Percentiles rank a stretch among this genome's conserved stretches.
phyloP scores from a whole-genome alignment of 1,284 basidiomycete species.

The Athelia sp. region DNA sequence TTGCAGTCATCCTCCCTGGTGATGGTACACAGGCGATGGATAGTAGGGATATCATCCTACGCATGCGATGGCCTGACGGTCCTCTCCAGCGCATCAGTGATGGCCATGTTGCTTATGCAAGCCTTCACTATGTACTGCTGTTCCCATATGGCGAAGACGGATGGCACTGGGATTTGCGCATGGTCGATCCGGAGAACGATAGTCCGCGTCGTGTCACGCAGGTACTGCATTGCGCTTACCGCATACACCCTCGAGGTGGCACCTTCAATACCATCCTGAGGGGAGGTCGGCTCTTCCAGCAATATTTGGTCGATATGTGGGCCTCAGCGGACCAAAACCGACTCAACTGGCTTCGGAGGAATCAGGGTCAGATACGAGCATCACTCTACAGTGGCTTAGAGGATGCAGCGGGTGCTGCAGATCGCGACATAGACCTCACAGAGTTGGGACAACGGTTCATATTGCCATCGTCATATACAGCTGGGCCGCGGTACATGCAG shows the following conservation, averaged over 20 bases:
- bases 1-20: slow-evolving; percentile 30
- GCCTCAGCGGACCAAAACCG: slow-evolving; percentile 26
- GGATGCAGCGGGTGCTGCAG: slow-evolving; percentile 26
- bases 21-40: slow-evolving; percentile 12
- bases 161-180: slow-evolving; percentile 28
- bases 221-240: slow-evolving; percentile 24
- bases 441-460: slow-evolving; percentile 29
- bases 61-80: slow-evolving; percentile 11
- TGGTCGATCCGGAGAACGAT: slow-evolving; percentile 6
- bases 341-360: slow-evolving; percentile 20
- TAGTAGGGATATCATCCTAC: slow-evolving; percentile 28
- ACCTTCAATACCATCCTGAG: slow-evolving; percentile 28
- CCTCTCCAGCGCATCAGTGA: slow-evolving; percentile 27
- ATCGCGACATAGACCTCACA: slow-evolving; percentile 21
- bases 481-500: slow-evolving; percentile 35
- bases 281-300: slow-evolving; percentile 34
- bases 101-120: slow-evolving; percentile 26
- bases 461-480: slow-evolving; percentile 35
- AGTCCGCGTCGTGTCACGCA: slow-evolving; percentile 19
- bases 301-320: slow-evolving; percentile 32
- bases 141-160: slow-evolving; percentile 35
- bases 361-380: slow-evolving; percentile 34
- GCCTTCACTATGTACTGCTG: slow-evolving; percentile 34
- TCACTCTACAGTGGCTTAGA: slow-evolving; percentile 30
- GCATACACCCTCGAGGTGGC: slow-evolving; percentile 20